A percentile compares a stretch with the other conserved stretches of the same genome.
phyloP scores from a whole-genome alignment of 805 yeast species.

The Candida caryicola region DNA sequence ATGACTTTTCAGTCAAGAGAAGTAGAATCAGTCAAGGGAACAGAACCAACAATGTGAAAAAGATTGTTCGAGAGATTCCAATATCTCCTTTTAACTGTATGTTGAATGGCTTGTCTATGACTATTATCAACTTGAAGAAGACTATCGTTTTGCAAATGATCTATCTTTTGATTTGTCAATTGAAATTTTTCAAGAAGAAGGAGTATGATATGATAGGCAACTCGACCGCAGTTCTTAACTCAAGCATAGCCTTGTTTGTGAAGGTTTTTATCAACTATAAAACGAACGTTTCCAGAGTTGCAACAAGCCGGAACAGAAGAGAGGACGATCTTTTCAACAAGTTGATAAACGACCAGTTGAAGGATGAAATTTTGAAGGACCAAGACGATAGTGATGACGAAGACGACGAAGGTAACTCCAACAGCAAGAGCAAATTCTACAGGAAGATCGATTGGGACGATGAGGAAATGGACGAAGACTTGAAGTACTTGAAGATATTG shows the following conservation, averaged over 20 bases:
- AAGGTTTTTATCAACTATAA: slow-evolving; percentile 39
- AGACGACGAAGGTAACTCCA: slow-evolving; percentile 28
- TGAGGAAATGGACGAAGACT: slow-evolving; percentile 46
- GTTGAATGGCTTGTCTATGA: slow-evolving; percentile 42
- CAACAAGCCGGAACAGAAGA: slow-evolving; percentile 18
- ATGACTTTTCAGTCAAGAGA: slow-evolving; percentile 41
- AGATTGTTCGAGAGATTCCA: slow-evolving; percentile 29
- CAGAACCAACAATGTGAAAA: slow-evolving; percentile 9
- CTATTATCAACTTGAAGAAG: slow-evolving; percentile 43
- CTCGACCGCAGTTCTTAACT: slow-evolving; percentile 19
- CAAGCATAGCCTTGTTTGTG: slow-evolving; percentile 32
- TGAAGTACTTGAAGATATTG: slow-evolving; percentile 40
- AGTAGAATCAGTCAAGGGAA: slow-evolving; percentile 17
- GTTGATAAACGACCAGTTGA: slow-evolving; percentile 38
- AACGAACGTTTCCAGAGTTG: slow-evolving; percentile 19
- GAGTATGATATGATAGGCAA: slow-evolving; percentile 16
- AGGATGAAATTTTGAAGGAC: slow-evolving; percentile 35
- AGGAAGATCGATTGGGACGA: slow-evolving; percentile 47
- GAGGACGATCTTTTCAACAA: slow-evolving; percentile 39
- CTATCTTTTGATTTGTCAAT: slow-evolving; percentile 38
- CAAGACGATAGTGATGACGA: slow-evolving; percentile 24
- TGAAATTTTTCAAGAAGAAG: slow-evolving; percentile 31
- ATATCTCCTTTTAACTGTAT: slow-evolving; percentile 39
- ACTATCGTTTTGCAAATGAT: slow-evolving; percentile 42
- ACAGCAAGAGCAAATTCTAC: slow-evolving; percentile 7